These are phyloP conservation scores for Ilyonectria sp. DNA, from an alignment of 2,329 filamentous ascomycete genomes.

Conservation along the genomic window DNA sequence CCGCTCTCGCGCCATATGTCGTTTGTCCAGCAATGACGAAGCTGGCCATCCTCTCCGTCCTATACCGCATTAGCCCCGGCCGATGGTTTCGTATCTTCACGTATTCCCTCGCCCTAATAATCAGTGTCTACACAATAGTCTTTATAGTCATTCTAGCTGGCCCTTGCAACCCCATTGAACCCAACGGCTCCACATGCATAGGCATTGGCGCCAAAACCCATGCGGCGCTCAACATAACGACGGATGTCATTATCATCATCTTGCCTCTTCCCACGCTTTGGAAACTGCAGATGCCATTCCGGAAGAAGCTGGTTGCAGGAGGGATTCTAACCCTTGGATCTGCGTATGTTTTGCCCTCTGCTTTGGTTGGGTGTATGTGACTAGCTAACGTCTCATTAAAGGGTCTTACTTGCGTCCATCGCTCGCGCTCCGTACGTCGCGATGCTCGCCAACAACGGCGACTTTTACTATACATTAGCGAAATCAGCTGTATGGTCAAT, in stretches of 20 bases:
- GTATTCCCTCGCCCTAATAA: not conserved
- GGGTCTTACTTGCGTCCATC: slow-evolving; percentile 25
- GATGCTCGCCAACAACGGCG: slow-evolving; percentile 1
- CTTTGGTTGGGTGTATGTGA: too few relatives aligned
- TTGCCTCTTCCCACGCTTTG: slow-evolving; percentile 22
- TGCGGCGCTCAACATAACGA: slow-evolving; percentile 23
- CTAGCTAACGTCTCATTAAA: not conserved
- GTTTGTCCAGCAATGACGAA: slow-evolving; percentile 23
- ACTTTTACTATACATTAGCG: slow-evolving; percentile 20
- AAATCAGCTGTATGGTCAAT: slow-evolving; percentile 25
- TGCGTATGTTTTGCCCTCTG: slow-evolving; percentile 12
- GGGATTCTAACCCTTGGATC: slow-evolving; percentile 24
- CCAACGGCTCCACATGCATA: slow-evolving; percentile 1
- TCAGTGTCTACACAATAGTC: slow-evolving; percentile 6
- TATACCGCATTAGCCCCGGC: slow-evolving; percentile 20
- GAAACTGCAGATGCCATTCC: slow-evolving; percentile 20
- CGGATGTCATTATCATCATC: slow-evolving; percentile 23
- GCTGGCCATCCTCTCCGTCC: slow-evolving; percentile 19
- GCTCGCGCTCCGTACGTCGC: slow-evolving; percentile 25
- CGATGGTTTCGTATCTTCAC: slow-evolving; percentile 11
- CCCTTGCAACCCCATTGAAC: slow-evolving; percentile 22
- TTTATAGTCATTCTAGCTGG: slow-evolving; percentile 10
- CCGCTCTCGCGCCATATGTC: slow-evolving; percentile 21
- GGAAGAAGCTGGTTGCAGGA: slow-evolving; percentile 23
- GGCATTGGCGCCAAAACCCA: slow-evolving; percentile 23